phyloP scores from a whole-genome alignment of 2,329 filamentous ascomycete species.

The Botrytis byssoidea region DNA sequence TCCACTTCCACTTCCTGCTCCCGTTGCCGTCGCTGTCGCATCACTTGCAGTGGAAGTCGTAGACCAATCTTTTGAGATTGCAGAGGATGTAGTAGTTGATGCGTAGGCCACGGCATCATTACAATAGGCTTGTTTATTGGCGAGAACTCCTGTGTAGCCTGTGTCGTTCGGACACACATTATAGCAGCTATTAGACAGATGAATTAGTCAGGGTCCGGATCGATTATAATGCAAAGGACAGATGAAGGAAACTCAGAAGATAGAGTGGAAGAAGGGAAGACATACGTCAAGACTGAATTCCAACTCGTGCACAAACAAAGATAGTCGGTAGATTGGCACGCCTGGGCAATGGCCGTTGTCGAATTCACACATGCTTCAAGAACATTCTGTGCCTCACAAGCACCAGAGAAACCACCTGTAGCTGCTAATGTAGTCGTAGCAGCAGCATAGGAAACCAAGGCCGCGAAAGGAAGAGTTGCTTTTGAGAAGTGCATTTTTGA shows the following conservation, averaged over 20 bases:
- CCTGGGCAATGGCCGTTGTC: conserved; percentile 40
- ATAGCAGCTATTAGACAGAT: conserved; percentile 50
- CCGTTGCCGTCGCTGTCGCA: conserved; percentile 13
- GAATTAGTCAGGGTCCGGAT: background rate
- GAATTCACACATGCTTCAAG: conserved; percentile 42
- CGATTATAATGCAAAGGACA: background rate
- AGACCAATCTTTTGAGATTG: conserved; percentile 28
- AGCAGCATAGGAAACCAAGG: conserved; percentile 36
- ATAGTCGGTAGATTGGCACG: conserved; percentile 41
- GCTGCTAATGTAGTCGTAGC: conserved; percentile 25
- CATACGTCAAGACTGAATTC: conserved; percentile 50
- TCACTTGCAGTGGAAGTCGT: conserved; percentile 18
- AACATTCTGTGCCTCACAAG: conserved; percentile 42
- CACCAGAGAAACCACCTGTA: conserved; percentile 1
- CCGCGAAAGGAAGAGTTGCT: conserved; percentile 29
- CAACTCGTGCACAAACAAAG: conserved; percentile 57
- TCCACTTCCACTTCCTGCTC: conserved; percentile 2
- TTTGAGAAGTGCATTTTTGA: conserved; percentile 25
- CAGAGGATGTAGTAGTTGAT: conserved; percentile 21
- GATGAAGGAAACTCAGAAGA: background rate
- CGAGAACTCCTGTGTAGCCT: conserved; percentile 28
- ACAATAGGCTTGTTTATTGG: conserved; percentile 33
- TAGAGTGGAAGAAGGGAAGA: background rate
- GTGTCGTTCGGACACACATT: conserved; percentile 58
- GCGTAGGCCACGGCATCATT: conserved; percentile 30